A percentile compares a stretch with the other conserved stretches of the same genome.
Evolutionary conservation across 805 yeast species (phyloP).

Genomic region (Metschnikowia hibisci): DNA sequence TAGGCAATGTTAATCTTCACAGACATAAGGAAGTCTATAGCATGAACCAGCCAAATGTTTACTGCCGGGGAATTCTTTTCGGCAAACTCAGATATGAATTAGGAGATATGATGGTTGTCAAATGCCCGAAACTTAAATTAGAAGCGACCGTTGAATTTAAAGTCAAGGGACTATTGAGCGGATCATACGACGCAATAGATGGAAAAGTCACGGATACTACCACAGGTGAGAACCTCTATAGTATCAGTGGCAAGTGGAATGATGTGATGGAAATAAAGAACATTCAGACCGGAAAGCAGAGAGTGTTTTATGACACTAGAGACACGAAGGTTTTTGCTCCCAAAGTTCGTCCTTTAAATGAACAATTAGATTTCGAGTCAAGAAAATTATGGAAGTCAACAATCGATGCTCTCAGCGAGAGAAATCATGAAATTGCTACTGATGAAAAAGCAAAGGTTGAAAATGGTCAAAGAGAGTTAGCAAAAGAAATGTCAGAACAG

Average conservation of each 20-base stretch:
- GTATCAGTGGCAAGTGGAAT: constrained; percentile 90
- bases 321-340: constrained; percentile 56
- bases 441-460: constrained; percentile 85
- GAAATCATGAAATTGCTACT: constrained; percentile 83
- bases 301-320: constrained; percentile 43
- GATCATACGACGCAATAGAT: constrained; percentile 84
- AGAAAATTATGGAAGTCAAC: constrained; percentile 81
- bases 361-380: constrained; percentile 81
- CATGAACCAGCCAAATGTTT: constrained; percentile 92
- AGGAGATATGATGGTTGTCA: constrained; percentile 85
- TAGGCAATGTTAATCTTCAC: constrained; percentile 64
- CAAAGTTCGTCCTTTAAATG: constrained; percentile 67
- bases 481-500: constrained; percentile 24
- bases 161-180: constrained; percentile 90
- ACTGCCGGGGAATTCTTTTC: constrained; percentile 87
- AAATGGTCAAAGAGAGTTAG: constrained; percentile 72
- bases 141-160: constrained; percentile 88
- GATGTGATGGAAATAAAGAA: constrained; percentile 67
- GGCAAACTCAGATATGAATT: constrained; percentile 87
- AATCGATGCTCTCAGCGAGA: constrained; percentile 68
- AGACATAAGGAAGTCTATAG: constrained; percentile 73
- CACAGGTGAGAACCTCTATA: constrained; percentile 52
- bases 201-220: constrained; percentile 52
- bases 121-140: constrained; percentile 54
- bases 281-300: constrained; percentile 44